Conservation (phyloP, 495 filamentous ascomycete genomes). For the Trichoderma erinaceum region DNA sequence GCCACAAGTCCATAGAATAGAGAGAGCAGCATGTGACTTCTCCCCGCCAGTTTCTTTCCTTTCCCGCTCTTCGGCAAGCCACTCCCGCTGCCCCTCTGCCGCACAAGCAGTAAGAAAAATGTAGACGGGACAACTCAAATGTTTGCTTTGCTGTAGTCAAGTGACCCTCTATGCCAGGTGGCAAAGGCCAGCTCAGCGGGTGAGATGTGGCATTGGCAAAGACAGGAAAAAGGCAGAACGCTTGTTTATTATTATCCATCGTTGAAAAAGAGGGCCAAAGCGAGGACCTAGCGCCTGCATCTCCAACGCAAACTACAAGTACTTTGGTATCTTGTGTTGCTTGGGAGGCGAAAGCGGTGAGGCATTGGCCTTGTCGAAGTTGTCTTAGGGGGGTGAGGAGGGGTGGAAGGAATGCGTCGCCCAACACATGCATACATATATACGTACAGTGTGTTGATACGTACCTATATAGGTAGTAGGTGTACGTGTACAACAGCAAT, state of each 20-base stretch:
- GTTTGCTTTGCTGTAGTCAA: neutral
- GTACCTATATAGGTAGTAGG: neutral
- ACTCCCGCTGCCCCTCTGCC: neutral
- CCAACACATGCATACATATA: neutral
- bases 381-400: neutral
- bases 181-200: neutral
- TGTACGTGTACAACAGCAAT: neutral
- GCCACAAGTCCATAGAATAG: neutral
- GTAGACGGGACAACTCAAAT: neutral
- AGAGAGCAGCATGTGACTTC: neutral
- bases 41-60: neutral
- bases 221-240: neutral
- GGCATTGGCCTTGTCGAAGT: neutral
- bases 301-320: neutral
- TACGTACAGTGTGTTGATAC: neutral
- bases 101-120: neutral
- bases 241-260: neutral
- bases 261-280: neutral
- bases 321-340: neutral
- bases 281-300: neutral
- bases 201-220: neutral
- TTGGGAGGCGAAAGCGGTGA: neutral
- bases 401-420: slow-evolving; percentile 2
- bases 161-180: neutral
- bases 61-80: too few species aligned